Evolutionary conservation across 345 rosid species (phyloP), one percentile per base, ranked within the genome.

Genomic region (Murraya koenigii): DNA sequence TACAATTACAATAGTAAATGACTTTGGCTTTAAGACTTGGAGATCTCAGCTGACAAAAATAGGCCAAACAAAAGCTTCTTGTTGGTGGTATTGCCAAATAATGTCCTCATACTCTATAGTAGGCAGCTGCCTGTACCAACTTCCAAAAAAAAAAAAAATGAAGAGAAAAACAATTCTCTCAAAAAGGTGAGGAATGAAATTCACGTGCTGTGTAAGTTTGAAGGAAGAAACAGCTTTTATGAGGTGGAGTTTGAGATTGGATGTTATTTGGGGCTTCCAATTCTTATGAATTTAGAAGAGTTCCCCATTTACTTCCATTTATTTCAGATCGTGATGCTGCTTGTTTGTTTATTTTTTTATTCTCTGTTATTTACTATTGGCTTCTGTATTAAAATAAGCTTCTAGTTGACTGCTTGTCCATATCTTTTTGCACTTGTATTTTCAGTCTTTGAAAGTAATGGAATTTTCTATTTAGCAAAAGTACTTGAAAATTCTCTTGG

Each of bases 401-500:
- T 52, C 7, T 52, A 5, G 61, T 30, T 30, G 25, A 49, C 33
- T 30, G 39, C 60, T 49, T 69, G 17, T 69, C 39, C 9, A 49
- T 32, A 9, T 69, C 8, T 1, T 23, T 19, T 8, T 30, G 17
- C 30, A 28, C n/a, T 32, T 32, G 13, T 52, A 70, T 70, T 70
- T 68, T 70, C 61, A 44, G 49, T 44, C 13, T 44, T 44, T 44
- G 17, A 13, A 44, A 44, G 49, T 44, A 44, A 44, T 44, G 15
- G 49, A 11, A 44, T 44, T 44, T 44, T 44, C 49, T 44, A 14
- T 44, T 13, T 44, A 14, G 49, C 0, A 44, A 44, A 44, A 44
- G 1, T 28, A 28, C 55, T 58, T 83, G 75, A 81, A 59, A 65
- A 67, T 66, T 71, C 56, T 75, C 62, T 33, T 65, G 58, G 64